Base-by-base conservation (phyloP, 805 yeast species). In the Pichia cephalocereana region DNA sequence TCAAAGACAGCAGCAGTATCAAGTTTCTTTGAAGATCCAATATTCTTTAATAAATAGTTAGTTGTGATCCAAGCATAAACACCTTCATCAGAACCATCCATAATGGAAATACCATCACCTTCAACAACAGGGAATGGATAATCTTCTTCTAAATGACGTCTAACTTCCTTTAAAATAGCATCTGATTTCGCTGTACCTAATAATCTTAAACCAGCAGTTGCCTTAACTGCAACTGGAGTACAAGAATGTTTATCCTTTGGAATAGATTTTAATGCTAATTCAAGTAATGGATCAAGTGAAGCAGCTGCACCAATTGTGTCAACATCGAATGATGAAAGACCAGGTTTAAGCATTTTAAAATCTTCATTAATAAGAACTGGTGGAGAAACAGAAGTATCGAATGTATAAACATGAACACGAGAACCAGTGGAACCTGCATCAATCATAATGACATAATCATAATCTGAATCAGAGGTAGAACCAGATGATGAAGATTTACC, bases 381-480 rank as follows among this genome's bases (percentile, higher is more conserved):
- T 48, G 96, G 91, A 38, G 85, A 78, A 43, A 72, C 73, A 63
- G 98, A 90, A 48, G 87, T 81, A 69, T 88, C 86, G 70, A 93
- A 93, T 58, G 85, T 81, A 68, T 95, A 93, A 43, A 93, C 83
- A 66, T 95, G 99, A 38, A 93, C 86, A 65, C 99, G 82, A 15
- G 97, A 89, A 32, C 99, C 99, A 15, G 96, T 84, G 1, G 98
- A 90, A 9, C 99, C 99, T 8, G 99, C 99, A 70, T 93, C 99
- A 48, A 93, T 73, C 96, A 93, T 89, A 26, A 93, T 77, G 31
- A 90, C 97, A 57, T 75, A 91, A 61, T 85, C 84, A 36, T 77
- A 67, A 42, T 36, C 41, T 9, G 19, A 23, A 27, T 11, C 38
- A 14, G 12, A 27, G 8, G 34, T 40, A 37, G 32, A 36, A 34